A percentile compares a stretch with the other conserved stretches of the same genome.
These are phyloP conservation scores for Backusella tuberculispora DNA, from an alignment of 192 early-diverging fungal genomes.

Conservation along the genomic window DNA sequence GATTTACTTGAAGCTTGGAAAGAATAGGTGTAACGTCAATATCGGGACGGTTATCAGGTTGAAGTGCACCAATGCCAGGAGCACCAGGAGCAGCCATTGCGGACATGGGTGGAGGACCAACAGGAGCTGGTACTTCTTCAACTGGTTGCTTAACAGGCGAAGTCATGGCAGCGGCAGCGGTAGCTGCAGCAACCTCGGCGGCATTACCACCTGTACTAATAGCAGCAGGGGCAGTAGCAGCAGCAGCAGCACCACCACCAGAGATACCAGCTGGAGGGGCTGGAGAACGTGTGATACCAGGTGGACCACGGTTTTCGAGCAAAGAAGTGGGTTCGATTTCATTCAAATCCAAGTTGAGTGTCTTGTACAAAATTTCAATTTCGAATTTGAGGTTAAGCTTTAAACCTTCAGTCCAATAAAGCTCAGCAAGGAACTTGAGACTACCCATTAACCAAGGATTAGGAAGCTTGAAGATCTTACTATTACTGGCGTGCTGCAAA, in stretches of 20 bases:
- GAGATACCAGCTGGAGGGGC: neutral
- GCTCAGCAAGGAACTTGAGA: slow-evolving; percentile 87
- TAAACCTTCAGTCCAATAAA: slow-evolving; percentile 90
- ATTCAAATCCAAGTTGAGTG: slow-evolving; percentile 83
- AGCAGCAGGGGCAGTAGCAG: neutral
- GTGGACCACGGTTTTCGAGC: slow-evolving; percentile 61
- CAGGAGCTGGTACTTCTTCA: neutral
- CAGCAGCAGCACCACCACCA: neutral
- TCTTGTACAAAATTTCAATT: slow-evolving; percentile 96
- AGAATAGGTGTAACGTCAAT: slow-evolving; percentile 29
- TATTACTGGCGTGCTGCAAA: slow-evolving; percentile 82
- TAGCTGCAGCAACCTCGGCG: slow-evolving; percentile 7
- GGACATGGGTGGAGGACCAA: slow-evolving; percentile 5
- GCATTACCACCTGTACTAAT: neutral
- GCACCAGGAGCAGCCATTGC: neutral
- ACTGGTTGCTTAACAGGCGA: neutral
- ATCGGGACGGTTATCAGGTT: slow-evolving; percentile 17
- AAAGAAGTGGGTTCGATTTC: slow-evolving; percentile 69
- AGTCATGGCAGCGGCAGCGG: slow-evolving; percentile 6
- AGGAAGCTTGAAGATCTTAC: slow-evolving; percentile 90
- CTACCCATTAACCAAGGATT: slow-evolving; percentile 99
- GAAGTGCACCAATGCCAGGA: neutral
- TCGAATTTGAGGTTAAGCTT: slow-evolving; percentile 97
- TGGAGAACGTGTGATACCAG: slow-evolving; percentile 35
- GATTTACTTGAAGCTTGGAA: slow-evolving; percentile 27